Evolutionary conservation across 805 yeast species (phyloP), one percentile per base, ranked within the genome.

Genomic region (Clavispora santaluciae): DNA sequence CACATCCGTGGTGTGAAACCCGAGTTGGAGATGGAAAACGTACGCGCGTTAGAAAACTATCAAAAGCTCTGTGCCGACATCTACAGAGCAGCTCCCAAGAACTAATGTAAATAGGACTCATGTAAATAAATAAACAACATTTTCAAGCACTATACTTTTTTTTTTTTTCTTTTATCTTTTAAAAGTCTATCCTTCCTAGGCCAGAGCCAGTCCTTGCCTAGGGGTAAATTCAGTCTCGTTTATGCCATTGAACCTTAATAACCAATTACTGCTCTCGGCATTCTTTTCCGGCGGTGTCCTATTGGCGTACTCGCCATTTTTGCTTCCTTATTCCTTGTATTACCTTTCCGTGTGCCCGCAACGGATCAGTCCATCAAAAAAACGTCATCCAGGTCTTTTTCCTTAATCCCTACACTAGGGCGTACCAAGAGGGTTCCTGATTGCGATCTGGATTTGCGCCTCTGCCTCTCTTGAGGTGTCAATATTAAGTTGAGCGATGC

Each of bases 391-490:
- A 12, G 16, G 18, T 25, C 13, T 10, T 40, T 37, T 17, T 41
- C 41, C 12, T 10, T 28, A 12, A 15, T 9, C 7, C 29, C 29
- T 15, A 16, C 31, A 18, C 44, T 57, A 2, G 73, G 73, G 38
- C 70, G 53, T 22, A 61, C 66, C 23, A 62, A 50, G 10, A 69
- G 50, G 0, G 73, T 68, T 1, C 74, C 74, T 18, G 68, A 61
- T 38, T 68, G 73, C 7, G 79, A 72, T 43, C 87, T 69, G 9
- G 89, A 81, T 45, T 88, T 78, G 35, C 96, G 72, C 51, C 82
- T 68, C 44, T 63, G 64, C 16, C 84, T 61, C 56, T 89, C 96
- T 49, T 79, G 85, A 0, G 95, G 95, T 0, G 95, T 86, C 36
- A 90, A 64, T 15, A 69, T 66, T 37, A 88, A 66, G 49, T 87